phyloP scores from a whole-genome alignment of 805 yeast species.

The Starmerella stellata region DNA sequence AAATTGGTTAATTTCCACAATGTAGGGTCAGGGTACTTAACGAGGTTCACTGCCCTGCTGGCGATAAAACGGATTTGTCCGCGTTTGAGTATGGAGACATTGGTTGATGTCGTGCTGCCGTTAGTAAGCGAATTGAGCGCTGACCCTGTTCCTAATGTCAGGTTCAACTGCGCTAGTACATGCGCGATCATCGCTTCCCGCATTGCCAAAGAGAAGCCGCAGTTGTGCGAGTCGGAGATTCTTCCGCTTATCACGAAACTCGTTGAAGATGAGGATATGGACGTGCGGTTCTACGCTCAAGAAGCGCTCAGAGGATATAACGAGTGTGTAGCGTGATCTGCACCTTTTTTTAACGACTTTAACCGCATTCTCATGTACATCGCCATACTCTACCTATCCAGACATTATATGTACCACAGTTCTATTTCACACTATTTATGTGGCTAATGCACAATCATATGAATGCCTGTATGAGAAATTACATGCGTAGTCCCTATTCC shows the following conservation, averaged over 20 bases:
- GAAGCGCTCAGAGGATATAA: constrained; percentile 36
- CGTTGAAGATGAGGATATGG: constrained; percentile 59
- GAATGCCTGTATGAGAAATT: too few relatives aligned
- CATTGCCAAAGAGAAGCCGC: constrained; percentile 28
- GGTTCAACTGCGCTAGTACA: constrained; percentile 87
- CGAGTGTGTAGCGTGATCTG: too few relatives aligned
- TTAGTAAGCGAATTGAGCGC: constrained; percentile 51
- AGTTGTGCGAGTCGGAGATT: constrained; percentile 34
- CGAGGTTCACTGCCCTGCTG: constrained; percentile 77
- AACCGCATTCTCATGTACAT: too few relatives aligned
- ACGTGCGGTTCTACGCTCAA: constrained; percentile 71
- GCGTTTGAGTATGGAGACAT: constrained; percentile 42
- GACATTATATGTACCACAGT: too few relatives aligned
- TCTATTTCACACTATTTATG: too few relatives aligned
- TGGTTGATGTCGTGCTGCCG: constrained; percentile 54
- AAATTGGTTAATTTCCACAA: constrained; percentile 47
- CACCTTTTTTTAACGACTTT: too few relatives aligned
- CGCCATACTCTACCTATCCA: too few relatives aligned
- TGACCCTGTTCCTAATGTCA: constrained; percentile 84
- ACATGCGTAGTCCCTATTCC: too few relatives aligned
- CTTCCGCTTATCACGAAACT: constrained; percentile 49
- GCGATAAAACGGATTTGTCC: constrained; percentile 71
- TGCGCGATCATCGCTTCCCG: constrained; percentile 35
- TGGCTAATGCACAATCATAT: too few relatives aligned
- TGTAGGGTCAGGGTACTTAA: constrained; percentile 48